These are phyloP conservation scores for Mycena rosella DNA, from an alignment of 768 basidiomycete genomes.

Conservation along the genomic window DNA sequence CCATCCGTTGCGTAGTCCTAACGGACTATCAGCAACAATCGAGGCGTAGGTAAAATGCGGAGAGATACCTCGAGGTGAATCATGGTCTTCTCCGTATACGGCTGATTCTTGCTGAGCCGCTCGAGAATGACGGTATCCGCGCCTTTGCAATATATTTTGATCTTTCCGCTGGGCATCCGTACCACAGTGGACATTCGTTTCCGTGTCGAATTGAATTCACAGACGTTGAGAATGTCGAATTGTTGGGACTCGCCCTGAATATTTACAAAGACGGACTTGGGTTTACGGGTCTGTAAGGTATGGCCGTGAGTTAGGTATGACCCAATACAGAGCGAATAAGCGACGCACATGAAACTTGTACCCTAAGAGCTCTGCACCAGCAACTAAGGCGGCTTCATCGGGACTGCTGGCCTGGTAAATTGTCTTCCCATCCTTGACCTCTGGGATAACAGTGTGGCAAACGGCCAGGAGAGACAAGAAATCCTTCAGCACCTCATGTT, in stretches of 20 bases:
- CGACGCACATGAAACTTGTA: constrained; percentile 92
- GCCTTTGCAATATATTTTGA: constrained; percentile 97
- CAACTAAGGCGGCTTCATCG: constrained; percentile 96
- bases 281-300: constrained; percentile 86
- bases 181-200: constrained; percentile 99
- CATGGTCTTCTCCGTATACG: constrained; percentile 87
- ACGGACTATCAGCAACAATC: constrained; percentile 25
- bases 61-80: constrained; percentile 86
- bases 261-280: constrained; percentile 93
- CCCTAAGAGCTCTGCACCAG: constrained; percentile 92
- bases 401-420: constrained; percentile 97
- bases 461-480: constrained; percentile 90
- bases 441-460: constrained; percentile 99
- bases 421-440: constrained; percentile 89
- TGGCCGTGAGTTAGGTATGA: constrained; percentile 7
- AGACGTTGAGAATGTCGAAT: constrained; percentile 94
- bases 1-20: constrained; percentile 98
- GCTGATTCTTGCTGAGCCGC: constrained; percentile 87
- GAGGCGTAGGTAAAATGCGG: background rate
- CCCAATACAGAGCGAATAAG: constrained; percentile 2
- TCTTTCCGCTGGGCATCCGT: constrained; percentile 86
- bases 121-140: constrained; percentile 98
- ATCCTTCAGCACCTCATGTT: constrained; percentile 71
- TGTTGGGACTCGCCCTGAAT: constrained; percentile 79
- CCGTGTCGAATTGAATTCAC: constrained; percentile 98